A percentile compares a stretch with the other conserved stretches of the same genome.
Evolutionary conservation across 2,329 filamentous ascomycete genomes (phyloP).

Genomic region (Hysterium pulicare): DNA sequence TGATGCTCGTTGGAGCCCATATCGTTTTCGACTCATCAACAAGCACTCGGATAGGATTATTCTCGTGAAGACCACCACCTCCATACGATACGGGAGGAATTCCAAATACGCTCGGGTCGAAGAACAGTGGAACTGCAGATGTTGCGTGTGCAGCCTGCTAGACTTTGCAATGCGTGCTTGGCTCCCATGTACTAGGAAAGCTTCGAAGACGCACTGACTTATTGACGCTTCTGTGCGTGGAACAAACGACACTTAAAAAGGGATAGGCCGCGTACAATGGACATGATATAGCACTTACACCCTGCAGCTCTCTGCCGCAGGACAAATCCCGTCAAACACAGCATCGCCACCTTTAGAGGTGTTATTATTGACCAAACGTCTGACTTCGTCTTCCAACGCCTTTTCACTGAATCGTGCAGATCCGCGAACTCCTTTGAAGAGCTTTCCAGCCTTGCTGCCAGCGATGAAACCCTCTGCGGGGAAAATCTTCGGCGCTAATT

Average conservation of each 20-base stretch:
- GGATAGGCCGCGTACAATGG: too few relatives aligned
- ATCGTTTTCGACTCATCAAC: background rate
- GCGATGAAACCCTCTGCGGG: background rate
- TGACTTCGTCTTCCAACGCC: background rate
- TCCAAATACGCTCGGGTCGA: constrained; percentile 26
- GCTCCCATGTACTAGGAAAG: background rate
- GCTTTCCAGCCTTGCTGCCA: background rate
- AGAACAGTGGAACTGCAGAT: constrained; percentile 22
- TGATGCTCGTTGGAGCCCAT: background rate
- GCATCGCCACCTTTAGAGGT: too few relatives aligned
- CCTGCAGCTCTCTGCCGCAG: too few relatives aligned
- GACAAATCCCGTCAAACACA: too few relatives aligned
- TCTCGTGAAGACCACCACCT: constrained; percentile 15
- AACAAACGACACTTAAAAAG: background rate
- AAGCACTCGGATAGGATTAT: constrained; percentile 10
- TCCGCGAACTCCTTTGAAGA: background rate
- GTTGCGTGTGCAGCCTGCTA: constrained; percentile 22
- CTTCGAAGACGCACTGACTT: background rate
- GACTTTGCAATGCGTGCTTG: constrained; percentile 6
- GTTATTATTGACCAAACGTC: too few relatives aligned
- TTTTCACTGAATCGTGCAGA: background rate
- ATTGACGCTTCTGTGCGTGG: background rate
- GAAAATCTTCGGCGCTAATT: constrained; percentile 1
- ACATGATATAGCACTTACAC: too few relatives aligned
- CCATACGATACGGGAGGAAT: constrained; percentile 13